Base-by-base conservation (phyloP, 306 rosid species). In the cucumber (Cucumis sativus) region DNA sequence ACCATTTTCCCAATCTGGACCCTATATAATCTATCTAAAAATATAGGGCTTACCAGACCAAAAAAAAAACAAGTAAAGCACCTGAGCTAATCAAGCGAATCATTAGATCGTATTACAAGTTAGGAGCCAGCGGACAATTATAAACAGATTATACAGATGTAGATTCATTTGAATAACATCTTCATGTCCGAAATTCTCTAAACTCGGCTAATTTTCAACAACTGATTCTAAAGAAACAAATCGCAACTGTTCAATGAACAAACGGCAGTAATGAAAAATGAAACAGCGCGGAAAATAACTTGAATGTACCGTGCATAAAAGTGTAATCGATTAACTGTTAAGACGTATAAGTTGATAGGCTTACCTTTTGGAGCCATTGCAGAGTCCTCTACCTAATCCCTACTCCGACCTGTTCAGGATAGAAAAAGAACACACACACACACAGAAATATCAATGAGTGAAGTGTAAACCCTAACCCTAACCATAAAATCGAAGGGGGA, bases 351-450 rank as follows among this genome's bases (percentile, higher is more conserved):
- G 10, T 70, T 12, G 37, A 20, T 3, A n/a, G 35, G 40, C 66
- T 15, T 57, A 57, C 78, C 78, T 75, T 75, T 75, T 15, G 78
- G 78, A 56, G 66, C 78, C 78, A 75, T 75, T 75, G 65, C 67
- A 55, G 8, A 75, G 37, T 12, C 37, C 67, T 45, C 78, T 75
- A 18, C 67, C 78, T 18, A 39, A 75, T 55, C 47, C 15, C 55
- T 49, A 71, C 59, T 69, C 60, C 61, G 15, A 71, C 76, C 75
- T 70, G 21, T 21, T 43, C 5, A 23, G 30, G 30, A 28, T 28
- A 28, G 30, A 28, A 28, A 28, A 28, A 28, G 30, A 28, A 45
- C 0, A 43, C 5, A 45, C 1, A 43, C 5, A 6, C 0, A 43
- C 5, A 45, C 1, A 43, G 2, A 6, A 2, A 43, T 43, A 21